Conservation (phyloP, 116 monocot genomes). For the Zostera marina region DNA sequence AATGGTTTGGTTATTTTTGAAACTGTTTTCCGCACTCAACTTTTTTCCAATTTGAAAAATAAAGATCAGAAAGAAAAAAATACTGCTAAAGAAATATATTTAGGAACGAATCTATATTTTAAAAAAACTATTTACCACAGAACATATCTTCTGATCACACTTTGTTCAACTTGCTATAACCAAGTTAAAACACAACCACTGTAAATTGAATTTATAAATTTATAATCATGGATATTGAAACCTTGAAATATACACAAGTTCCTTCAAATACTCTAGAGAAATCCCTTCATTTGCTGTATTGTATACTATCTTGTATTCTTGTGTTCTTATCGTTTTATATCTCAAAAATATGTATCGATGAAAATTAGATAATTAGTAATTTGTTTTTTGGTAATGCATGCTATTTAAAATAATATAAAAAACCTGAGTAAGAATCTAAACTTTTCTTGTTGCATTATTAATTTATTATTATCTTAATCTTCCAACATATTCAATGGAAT, state of each 20-base stretch:
- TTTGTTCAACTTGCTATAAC: constrained; percentile 28
- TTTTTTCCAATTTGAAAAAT: constrained; percentile 31
- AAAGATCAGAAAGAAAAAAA: no score
- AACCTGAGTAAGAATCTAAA: constrained; percentile 40
- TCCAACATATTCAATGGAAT: constrained; percentile 57
- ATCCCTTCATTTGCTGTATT: constrained; percentile 57
- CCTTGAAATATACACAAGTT: background rate
- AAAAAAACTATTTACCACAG: constrained; percentile 34
- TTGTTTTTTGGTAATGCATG: no score
- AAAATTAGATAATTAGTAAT: no score
- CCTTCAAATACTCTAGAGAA: constrained; percentile 48
- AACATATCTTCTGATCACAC: constrained; percentile 60
- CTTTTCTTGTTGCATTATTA: constrained; percentile 11
- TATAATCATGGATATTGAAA: background rate
- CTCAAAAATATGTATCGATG: background rate
- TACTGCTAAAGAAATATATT: no score
- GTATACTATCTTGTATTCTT: constrained; percentile 61
- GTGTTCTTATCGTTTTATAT: constrained; percentile 28
- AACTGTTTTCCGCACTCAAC: constrained; percentile 58
- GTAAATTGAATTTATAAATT: constrained; percentile 5
- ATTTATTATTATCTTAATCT: constrained; percentile 28
- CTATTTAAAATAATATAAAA: background rate
- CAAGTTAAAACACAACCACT: constrained; percentile 54
- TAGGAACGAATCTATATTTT: no score
- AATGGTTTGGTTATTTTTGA: constrained; percentile 75